Base-by-base conservation (phyloP, 2,329 filamentous ascomycete species). In the Ophiostoma pallidulum region DNA sequence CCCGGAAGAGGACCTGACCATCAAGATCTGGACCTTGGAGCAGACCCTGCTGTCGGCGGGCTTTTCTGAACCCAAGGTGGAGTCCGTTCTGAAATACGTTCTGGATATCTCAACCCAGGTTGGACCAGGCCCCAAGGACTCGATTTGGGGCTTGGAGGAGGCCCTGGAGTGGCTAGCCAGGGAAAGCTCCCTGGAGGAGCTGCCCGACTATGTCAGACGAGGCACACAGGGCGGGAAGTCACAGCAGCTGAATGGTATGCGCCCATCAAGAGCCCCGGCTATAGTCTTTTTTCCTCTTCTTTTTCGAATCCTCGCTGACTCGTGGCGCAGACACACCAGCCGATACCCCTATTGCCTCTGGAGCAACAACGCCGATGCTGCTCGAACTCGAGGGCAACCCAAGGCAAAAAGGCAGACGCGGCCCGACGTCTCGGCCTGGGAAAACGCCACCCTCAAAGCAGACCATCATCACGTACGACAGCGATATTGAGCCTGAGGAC, bases 161-260 rank as follows among this genome's bases (percentile, higher is more conserved):
- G 81, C 86, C 22, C 64, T 98, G 18, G 87, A 96, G 57, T 95
- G 89, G 87, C 74, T 97, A 46, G 86, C 88, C n/a, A 71, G 86
- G 54, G 78, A 92, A 60, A 86, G 83, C 57, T 67, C 74, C 13
- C 67, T 73, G 53, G 75, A 80, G 1, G 82, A 90, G 56, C 71
- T 91, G 31, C 84, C 84, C 6, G 73, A 79, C 40, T 94, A 92
- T 61, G 80, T 84, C 18, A 72, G 70, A 48, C 67, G 62, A 45
- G 57, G n/a, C n/a, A n/a, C 58, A 13, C 57, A 61, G 5, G 52
- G 57, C 1, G 39, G 57, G 2, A 75, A 69, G 49, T 59, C 60
- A 6, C 40, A 41, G 36, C 61, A 63, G 52, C 48, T 54, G 50
- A 61, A 62, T 63, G 60, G 33, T 56, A 4, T 24, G 3, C n/a